These are phyloP conservation scores for Usnea hakonensis DNA, from an alignment of 495 filamentous ascomycete species.

Conservation along the genomic window DNA sequence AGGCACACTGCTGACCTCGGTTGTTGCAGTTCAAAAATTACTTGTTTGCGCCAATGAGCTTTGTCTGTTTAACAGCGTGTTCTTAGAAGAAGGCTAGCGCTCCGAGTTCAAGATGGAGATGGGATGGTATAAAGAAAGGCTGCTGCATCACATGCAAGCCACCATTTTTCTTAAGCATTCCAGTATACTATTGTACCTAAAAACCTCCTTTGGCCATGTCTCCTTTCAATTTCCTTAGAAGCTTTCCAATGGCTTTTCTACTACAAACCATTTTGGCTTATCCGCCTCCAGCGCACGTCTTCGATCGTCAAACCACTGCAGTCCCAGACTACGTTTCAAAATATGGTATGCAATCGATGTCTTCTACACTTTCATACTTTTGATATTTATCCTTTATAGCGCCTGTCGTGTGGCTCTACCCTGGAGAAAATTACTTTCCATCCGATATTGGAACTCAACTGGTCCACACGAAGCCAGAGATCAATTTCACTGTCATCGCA, in stretches of 20 bases:
- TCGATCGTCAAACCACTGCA: constrained; percentile 14
- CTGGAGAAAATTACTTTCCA: constrained; percentile 49
- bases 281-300: constrained; percentile 1
- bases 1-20: background rate
- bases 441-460: constrained; percentile 52
- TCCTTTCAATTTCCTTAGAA: constrained; percentile 1
- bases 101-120: background rate
- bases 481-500: constrained; percentile 43
- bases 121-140: background rate
- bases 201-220: background rate
- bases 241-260: constrained; percentile 9
- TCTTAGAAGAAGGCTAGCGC: background rate
- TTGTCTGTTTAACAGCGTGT: background rate
- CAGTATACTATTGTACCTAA: background rate
- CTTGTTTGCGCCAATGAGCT: constrained; percentile 1
- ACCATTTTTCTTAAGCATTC: background rate
- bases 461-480: constrained; percentile 44
- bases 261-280: background rate
- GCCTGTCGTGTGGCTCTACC: constrained; percentile 49
- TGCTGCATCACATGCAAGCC: constrained; percentile 2
- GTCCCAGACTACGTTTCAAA: constrained; percentile 21
- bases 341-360: constrained; percentile 20
- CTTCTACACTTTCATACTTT: background rate
- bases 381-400: constrained; percentile 25
- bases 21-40: background rate